Evolutionary conservation across 1,284 basidiomycete species (phyloP).

Genomic region (Mycena sp.): DNA sequence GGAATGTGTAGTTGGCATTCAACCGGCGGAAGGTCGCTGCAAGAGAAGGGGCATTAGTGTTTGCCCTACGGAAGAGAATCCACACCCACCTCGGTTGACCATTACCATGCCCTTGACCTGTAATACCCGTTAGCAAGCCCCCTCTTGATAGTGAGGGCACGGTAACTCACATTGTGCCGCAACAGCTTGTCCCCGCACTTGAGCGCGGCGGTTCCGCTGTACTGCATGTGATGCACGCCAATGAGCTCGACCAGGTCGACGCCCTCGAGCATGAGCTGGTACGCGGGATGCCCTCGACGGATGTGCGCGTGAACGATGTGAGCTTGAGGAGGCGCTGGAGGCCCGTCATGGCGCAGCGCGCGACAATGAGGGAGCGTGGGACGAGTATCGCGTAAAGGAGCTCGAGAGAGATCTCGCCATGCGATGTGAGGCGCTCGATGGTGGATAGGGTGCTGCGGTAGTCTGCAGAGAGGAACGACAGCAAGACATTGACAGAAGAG

Average conservation of each 20-base stretch:
- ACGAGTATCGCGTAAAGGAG: slow-evolving; percentile 62
- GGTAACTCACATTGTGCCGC: slow-evolving; percentile 58
- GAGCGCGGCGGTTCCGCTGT: slow-evolving; percentile 58
- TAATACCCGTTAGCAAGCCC: no score
- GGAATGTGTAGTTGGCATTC: no score
- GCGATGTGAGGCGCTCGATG: slow-evolving; percentile 56
- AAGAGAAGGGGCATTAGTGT: no score
- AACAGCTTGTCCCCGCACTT: slow-evolving; percentile 45
- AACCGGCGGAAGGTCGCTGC: no score
- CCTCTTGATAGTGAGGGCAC: no score
- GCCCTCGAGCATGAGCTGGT: slow-evolving; percentile 66
- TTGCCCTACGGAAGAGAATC: no score
- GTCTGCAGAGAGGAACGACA: slow-evolving; percentile 57
- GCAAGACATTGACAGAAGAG: slow-evolving; percentile 54
- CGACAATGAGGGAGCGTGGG: slow-evolving; percentile 57
- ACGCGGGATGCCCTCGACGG: slow-evolving; percentile 76
- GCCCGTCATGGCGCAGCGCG: slow-evolving; percentile 60
- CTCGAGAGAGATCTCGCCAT: slow-evolving; percentile 64
- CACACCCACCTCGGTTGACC: no score
- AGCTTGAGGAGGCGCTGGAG: slow-evolving; percentile 59
- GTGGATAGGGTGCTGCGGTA: slow-evolving; percentile 56
- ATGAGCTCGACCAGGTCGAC: slow-evolving; percentile 57
- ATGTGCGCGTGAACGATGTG: slow-evolving; percentile 52
- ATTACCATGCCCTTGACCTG: no score
- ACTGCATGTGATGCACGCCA: slow-evolving; percentile 65